phyloP scores from a whole-genome alignment of 139 green algal genomes.

The Microglena sp. region DNA sequence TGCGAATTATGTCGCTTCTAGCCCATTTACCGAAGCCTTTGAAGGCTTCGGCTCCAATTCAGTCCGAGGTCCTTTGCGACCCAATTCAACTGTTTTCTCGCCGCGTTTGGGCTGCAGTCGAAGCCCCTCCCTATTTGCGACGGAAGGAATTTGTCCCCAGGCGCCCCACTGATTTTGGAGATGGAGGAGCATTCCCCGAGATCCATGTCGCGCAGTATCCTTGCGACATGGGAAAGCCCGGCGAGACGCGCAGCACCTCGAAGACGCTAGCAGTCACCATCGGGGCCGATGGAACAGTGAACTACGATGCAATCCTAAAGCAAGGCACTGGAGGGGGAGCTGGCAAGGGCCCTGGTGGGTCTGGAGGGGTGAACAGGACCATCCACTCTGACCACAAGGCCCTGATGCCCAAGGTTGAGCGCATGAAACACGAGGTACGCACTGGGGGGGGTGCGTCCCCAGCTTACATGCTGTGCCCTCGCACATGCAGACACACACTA shows the following conservation, averaged over 20 bases:
- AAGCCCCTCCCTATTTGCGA: constrained; percentile 57
- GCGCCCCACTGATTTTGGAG: constrained; percentile 72
- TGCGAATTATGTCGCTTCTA: background rate
- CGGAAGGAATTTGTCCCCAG: constrained; percentile 65
- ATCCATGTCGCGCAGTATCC: constrained; percentile 88
- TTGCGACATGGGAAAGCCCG: constrained; percentile 69
- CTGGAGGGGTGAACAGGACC: no score
- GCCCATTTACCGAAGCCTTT: background rate
- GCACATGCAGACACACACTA: no score
- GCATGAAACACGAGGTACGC: constrained; percentile 44
- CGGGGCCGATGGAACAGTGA: constrained; percentile 63
- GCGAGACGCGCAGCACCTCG: constrained; percentile 17
- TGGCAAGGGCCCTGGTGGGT: no score
- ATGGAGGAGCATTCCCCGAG: constrained; percentile 86
- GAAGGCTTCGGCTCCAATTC: background rate
- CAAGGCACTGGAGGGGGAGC: constrained; percentile 47
- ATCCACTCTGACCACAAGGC: constrained; percentile 65
- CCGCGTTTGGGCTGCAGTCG: background rate
- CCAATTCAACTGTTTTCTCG: background rate
- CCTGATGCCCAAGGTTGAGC: constrained; percentile 81
- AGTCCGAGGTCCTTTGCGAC: background rate
- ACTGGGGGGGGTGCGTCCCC: background rate
- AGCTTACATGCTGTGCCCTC: no score
- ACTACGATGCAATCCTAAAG: constrained; percentile 79
- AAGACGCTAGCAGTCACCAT: constrained; percentile 77